Conservation (phyloP, 1,284 basidiomycete genomes). For the Abortiporus biennis region DNA sequence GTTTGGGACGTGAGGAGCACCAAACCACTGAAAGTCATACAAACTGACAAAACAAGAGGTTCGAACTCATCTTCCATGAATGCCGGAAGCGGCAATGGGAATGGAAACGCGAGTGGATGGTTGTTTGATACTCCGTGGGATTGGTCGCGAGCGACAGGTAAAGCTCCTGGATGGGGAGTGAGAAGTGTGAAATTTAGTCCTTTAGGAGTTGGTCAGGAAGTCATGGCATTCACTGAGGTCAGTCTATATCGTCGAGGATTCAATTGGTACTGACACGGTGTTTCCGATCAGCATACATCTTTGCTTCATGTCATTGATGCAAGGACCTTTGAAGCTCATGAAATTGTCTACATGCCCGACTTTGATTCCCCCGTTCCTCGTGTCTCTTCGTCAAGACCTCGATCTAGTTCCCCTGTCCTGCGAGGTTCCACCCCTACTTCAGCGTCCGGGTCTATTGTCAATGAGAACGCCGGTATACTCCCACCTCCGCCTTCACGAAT, state of each 20-base stretch:
- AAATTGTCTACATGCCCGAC: conserved; percentile 59
- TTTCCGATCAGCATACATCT: conserved; percentile 59
- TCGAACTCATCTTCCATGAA: conserved; percentile 13
- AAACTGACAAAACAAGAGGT: conserved; percentile 42
- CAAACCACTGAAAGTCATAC: conserved; percentile 61
- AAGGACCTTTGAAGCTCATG: conserved; percentile 70
- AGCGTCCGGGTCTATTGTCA: conserved; percentile 1
- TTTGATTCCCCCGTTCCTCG: conserved; percentile 22
- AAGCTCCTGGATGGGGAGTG: conserved; percentile 72
- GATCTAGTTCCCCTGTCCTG: conserved; percentile 20
- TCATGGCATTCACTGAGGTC: conserved; percentile 84
- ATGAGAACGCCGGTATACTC: conserved; percentile 5
- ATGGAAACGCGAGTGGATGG: conserved; percentile 44
- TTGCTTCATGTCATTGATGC: conserved; percentile 75
- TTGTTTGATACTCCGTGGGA: conserved; percentile 60
- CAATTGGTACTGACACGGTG: conserved; percentile 2
- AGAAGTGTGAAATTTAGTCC: conserved; percentile 74
- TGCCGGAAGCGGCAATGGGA: conserved; percentile 25
- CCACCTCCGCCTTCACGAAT: conserved; percentile 29
- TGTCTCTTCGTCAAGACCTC: conserved; percentile 17
- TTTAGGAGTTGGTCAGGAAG: conserved; percentile 46
- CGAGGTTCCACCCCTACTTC: conserved; percentile 13
- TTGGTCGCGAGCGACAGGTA: conserved; percentile 45
- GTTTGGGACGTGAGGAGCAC: conserved; percentile 76
- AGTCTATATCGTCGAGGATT: conserved; percentile 14